Conservation (phyloP, 495 filamentous ascomycete genomes). For the Neurospora pannonica region DNA sequence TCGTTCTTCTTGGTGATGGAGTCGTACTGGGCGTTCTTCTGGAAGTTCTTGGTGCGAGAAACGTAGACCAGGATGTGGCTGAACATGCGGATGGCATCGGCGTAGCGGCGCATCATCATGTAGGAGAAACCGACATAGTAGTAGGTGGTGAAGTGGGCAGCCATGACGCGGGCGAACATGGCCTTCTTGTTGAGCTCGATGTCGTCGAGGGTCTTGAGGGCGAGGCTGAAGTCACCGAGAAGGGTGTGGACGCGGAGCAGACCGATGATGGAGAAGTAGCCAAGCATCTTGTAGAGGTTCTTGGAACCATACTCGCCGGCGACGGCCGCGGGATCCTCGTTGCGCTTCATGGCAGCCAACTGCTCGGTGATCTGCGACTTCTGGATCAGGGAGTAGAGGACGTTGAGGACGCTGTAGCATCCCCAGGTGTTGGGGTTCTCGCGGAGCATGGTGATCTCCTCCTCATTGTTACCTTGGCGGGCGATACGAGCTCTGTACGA, state of each 20-base stretch:
- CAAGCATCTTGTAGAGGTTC: conserved; percentile 92
- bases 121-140: conserved; percentile 99
- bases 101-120: conserved; percentile 99
- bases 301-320: conserved; percentile 92
- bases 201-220: conserved; percentile 96
- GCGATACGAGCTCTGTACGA: conserved; percentile 88
- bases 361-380: conserved; percentile 96
- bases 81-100: conserved; percentile 98
- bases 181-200: conserved; percentile 99
- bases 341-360: conserved; percentile 84
- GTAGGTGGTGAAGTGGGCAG: conserved; percentile 98
- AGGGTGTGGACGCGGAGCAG: conserved; percentile 93
- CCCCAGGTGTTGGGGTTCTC: conserved; percentile 99
- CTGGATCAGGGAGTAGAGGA: conserved; percentile 97
- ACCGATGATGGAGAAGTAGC: conserved; percentile 98
- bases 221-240: conserved; percentile 94
- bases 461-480: conserved; percentile 71
- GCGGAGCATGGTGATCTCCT: conserved; percentile 81
- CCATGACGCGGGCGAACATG: conserved; percentile 99
- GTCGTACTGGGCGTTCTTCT: conserved; percentile 96
- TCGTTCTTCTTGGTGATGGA: conserved; percentile 99
- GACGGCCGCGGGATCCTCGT: conserved; percentile 73
- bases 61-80: conserved; percentile 99
- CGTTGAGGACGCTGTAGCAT: conserved; percentile 98
- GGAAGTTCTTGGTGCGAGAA: conserved; percentile 98